A percentile compares a stretch with the other conserved stretches of the same genome.
Conservation (phyloP, 2,329 filamentous ascomycete species). For the Raffaelea deltoideospora region DNA sequence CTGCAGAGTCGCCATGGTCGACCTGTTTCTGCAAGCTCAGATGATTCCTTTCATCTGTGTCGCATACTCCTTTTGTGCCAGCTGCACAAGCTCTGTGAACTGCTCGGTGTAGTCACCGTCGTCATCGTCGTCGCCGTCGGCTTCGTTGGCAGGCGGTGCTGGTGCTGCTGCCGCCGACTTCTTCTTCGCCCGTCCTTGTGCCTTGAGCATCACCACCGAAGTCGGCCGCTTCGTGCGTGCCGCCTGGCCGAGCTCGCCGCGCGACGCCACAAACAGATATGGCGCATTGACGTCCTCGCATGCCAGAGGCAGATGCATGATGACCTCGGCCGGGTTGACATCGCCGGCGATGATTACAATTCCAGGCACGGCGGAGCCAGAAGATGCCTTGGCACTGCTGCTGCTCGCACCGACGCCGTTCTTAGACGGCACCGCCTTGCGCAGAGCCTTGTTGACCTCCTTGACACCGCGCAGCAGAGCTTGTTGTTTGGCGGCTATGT, state of each 20-base stretch:
- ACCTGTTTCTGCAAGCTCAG: slow-evolving; percentile 1
- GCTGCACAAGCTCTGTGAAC: slow-evolving; percentile 50
- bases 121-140: slow-evolving; percentile 25
- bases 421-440: slow-evolving; percentile 69
- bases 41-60: slow-evolving; percentile 30
- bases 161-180: slow-evolving; percentile 27
- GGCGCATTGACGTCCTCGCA: slow-evolving; percentile 97
- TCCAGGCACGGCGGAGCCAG: slow-evolving; percentile 39
- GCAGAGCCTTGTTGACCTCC: slow-evolving; percentile 95
- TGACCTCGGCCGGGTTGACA: slow-evolving; percentile 97
- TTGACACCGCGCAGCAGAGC: slow-evolving; percentile 96
- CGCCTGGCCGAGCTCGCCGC: slow-evolving; percentile 85
- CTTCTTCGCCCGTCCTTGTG: slow-evolving; percentile 29
- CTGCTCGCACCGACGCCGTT: slow-evolving; percentile 47
- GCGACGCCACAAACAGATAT: slow-evolving; percentile 86
- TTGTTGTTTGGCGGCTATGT: slow-evolving; percentile 86
- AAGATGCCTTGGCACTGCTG: slow-evolving; percentile 9
- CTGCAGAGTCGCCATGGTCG: no score
- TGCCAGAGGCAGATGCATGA: slow-evolving; percentile 91
- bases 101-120: slow-evolving; percentile 44
- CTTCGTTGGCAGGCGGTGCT: no score
- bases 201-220: slow-evolving; percentile 73
- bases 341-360: slow-evolving; percentile 90
- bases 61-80: slow-evolving; percentile 48
- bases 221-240: slow-evolving; percentile 93